phyloP scores from a whole-genome alignment of 495 filamentous ascomycete genomes.

The Penicillium lagena region DNA sequence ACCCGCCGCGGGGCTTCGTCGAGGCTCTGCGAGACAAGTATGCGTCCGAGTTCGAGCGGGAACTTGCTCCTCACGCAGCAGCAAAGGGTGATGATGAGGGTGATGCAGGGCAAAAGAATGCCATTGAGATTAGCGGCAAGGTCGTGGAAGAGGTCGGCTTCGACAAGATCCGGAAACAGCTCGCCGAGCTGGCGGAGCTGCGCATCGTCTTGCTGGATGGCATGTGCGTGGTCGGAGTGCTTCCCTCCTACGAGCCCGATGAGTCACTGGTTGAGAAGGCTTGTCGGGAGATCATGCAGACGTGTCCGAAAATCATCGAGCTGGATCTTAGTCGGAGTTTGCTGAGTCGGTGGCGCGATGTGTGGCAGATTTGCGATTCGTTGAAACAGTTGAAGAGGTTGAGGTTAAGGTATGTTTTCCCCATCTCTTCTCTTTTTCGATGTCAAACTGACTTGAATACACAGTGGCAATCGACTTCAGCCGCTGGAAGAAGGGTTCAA shows the following conservation, averaged over 20 bases:
- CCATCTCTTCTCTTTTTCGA: neutral
- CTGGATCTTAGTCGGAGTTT: constrained; percentile 85
- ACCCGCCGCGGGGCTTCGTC: constrained; percentile 64
- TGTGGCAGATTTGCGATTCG: constrained; percentile 62
- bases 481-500: constrained; percentile 28
- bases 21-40: constrained; percentile 82
- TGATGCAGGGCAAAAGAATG: constrained; percentile 22
- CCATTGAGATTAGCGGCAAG: constrained; percentile 74
- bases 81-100: constrained; percentile 16
- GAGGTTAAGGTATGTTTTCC: constrained; percentile 59
- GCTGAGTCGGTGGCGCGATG: constrained; percentile 56
- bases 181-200: constrained; percentile 70
- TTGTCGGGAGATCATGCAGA: constrained; percentile 20
- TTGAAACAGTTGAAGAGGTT: constrained; percentile 57
- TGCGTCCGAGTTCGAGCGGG: constrained; percentile 46
- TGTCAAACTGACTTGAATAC: constrained; percentile 8
- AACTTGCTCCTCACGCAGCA: constrained; percentile 2
- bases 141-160: constrained; percentile 93
- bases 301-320: constrained; percentile 61
- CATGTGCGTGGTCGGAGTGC: constrained; percentile 46
- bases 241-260: constrained; percentile 26
- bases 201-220: constrained; percentile 78
- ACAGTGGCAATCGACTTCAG: constrained; percentile 73
- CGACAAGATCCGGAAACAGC: constrained; percentile 78
- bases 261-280: constrained; percentile 15